A percentile compares a stretch with the other conserved stretches of the same genome.
These are phyloP conservation scores for Ambrosiella xylebori DNA, from an alignment of 2,329 filamentous ascomycete genomes.

Conservation along the genomic window DNA sequence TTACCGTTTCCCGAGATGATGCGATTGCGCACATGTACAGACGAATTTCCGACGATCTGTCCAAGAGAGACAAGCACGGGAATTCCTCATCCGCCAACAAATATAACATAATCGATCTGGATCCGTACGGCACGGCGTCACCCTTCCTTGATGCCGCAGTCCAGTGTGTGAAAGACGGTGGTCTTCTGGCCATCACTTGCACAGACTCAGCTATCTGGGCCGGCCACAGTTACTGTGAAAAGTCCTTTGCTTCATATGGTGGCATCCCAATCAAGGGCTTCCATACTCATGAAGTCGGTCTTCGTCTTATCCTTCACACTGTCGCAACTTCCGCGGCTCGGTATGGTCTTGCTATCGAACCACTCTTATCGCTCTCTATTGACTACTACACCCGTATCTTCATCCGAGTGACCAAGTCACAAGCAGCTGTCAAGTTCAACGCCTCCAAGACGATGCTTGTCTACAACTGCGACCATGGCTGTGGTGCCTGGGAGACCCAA, in stretches of 20 bases:
- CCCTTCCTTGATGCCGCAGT: constrained; percentile 85
- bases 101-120: constrained; percentile 91
- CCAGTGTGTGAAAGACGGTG: constrained; percentile 66
- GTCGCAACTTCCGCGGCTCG: constrained; percentile 65
- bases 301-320: constrained; percentile 71
- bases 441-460: constrained; percentile 85
- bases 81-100: constrained; percentile 28
- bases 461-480: constrained; percentile 80
- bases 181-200: constrained; percentile 85
- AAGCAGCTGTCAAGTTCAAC: constrained; percentile 74
- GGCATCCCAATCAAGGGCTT: constrained; percentile 71
- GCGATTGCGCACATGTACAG: constrained; percentile 86
- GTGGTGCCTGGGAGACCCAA: constrained; percentile 81
- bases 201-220: constrained; percentile 94
- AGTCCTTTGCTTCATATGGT: constrained; percentile 85
- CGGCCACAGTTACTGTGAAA: constrained; percentile 85
- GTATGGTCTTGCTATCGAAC: constrained; percentile 79
- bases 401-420: constrained; percentile 61
- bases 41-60: constrained; percentile 37
- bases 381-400: constrained; percentile 92
- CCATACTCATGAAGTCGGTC: constrained; percentile 74
- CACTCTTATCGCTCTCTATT: constrained; percentile 79
- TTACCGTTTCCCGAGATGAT: constrained; percentile 61
- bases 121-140: constrained; percentile 86
- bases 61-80: constrained; percentile 24